A percentile compares a stretch with the other conserved stretches of the same genome.
Evolutionary conservation across 2,329 filamentous ascomycete genomes (phyloP).

Genomic region (Peltaster fructicola): DNA sequence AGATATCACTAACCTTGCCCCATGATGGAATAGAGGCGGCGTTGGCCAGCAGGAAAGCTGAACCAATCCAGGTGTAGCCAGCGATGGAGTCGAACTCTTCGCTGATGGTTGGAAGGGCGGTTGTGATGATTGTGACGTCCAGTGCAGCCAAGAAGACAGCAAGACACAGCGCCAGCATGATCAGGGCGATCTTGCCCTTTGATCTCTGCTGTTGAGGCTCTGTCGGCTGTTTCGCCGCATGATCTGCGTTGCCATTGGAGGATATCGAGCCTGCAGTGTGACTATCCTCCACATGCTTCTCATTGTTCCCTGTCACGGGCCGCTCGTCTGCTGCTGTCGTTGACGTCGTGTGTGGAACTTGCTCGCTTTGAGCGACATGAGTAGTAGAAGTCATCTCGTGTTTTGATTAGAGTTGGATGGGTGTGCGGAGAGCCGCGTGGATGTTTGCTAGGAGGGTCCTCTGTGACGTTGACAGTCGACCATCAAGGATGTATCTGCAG

Average conservation of each 20-base stretch:
- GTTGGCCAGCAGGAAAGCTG: slow-evolving; percentile 32
- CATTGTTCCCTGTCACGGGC: slow-evolving; percentile 4
- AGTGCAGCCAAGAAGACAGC: slow-evolving; percentile 42
- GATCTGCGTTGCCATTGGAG: too few species aligned
- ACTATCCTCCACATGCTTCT: slow-evolving; percentile 8
- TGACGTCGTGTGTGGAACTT: too few species aligned
- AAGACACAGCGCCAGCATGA: slow-evolving; percentile 33
- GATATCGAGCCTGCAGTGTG: too few species aligned
- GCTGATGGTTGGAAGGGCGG: slow-evolving; percentile 42
- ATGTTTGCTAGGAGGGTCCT: too few species aligned
- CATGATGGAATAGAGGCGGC: slow-evolving; percentile 37
- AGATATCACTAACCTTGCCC: slow-evolving; percentile 50
- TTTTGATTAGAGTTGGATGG: too few species aligned
- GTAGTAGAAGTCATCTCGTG: too few species aligned
- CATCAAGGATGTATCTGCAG: too few species aligned
- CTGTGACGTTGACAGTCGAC: too few species aligned
- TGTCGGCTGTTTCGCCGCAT: too few species aligned
- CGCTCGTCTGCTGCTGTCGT: slow-evolving; percentile 1
- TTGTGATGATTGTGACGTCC: slow-evolving; percentile 46
- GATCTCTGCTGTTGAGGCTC: slow-evolving; percentile 12
- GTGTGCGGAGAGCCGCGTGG: too few species aligned
- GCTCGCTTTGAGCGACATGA: too few species aligned
- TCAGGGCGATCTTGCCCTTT: slow-evolving; percentile 26
- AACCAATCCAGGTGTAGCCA: slow-evolving; percentile 37
- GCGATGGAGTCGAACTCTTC: slow-evolving; percentile 32